A percentile compares a stretch with the other conserved stretches of the same genome.
Evolutionary conservation across 805 yeast genomes (phyloP).

Genomic region (Torulaspora quercuum): DNA sequence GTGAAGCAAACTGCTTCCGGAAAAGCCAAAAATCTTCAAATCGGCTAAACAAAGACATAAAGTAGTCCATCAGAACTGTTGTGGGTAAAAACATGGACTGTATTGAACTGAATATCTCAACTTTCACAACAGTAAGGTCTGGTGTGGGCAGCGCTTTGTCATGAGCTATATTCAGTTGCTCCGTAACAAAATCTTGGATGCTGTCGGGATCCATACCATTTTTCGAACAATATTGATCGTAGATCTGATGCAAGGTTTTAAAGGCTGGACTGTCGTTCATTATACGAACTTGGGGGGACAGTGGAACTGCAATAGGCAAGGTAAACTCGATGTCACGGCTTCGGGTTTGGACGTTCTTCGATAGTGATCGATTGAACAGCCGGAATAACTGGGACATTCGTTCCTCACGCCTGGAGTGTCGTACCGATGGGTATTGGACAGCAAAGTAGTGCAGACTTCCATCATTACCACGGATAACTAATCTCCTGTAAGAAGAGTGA

Average conservation of each 20-base stretch:
- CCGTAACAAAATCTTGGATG: conserved; percentile 80
- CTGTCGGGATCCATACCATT: conserved; percentile 78
- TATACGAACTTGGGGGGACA: conserved; percentile 90
- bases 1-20: conserved; percentile 91
- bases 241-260: conserved; percentile 72
- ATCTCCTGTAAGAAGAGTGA: conserved; percentile 82
- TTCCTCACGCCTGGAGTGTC: conserved; percentile 96
- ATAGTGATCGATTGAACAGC: conserved; percentile 75
- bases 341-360: conserved; percentile 81
- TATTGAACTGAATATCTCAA: conserved; percentile 86
- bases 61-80: conserved; percentile 75
- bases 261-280: conserved; percentile 77
- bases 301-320: conserved; percentile 86
- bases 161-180: conserved; percentile 84
- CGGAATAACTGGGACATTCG: conserved; percentile 88
- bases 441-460: conserved; percentile 91
- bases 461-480: conserved; percentile 89
- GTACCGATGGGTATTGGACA: conserved; percentile 95
- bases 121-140: conserved; percentile 80
- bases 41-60: conserved; percentile 60
- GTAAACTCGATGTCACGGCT: conserved; percentile 81
- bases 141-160: conserved; percentile 94
- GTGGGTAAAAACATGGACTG: conserved; percentile 85
- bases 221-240: conserved; percentile 79
- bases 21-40: conserved; percentile 97